Evolutionary conservation across 2,329 filamentous ascomycete species (phyloP).

Genomic region (Neodidymelliopsis sp.): DNA sequence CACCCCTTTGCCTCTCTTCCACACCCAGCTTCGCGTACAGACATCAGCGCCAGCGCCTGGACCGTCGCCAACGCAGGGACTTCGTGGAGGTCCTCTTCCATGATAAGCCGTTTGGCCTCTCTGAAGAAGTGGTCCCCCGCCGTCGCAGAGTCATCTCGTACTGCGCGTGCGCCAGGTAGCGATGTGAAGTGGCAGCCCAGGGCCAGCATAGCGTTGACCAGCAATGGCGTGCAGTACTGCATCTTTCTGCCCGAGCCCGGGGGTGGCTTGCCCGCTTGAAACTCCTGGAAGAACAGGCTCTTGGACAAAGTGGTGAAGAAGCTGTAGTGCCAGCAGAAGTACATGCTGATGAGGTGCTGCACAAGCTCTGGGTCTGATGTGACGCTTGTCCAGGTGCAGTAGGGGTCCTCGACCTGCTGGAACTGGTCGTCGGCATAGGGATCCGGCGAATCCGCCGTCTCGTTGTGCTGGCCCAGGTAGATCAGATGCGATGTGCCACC

Average conservation of each 20-base stretch:
- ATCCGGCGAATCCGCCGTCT: constrained; percentile 42
- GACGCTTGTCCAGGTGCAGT: constrained; percentile 87
- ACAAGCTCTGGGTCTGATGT: constrained; percentile 81
- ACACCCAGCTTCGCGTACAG: constrained; percentile 92
- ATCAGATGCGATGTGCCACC: constrained; percentile 94
- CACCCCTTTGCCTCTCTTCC: constrained; percentile 94
- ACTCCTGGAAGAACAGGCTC: constrained; percentile 85
- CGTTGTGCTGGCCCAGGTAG: constrained; percentile 62
- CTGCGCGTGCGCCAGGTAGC: constrained; percentile 73
- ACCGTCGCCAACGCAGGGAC: constrained; percentile 88
- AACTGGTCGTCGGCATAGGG: constrained; percentile 55
- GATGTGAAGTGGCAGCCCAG: constrained; percentile 93
- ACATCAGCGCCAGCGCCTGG: constrained; percentile 94
- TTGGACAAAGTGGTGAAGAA: constrained; percentile 94
- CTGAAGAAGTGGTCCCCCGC: constrained; percentile 96
- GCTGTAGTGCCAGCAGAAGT: constrained; percentile 97
- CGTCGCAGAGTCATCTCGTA: constrained; percentile 77
- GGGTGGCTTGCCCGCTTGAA: constrained; percentile 71
- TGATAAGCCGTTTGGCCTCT: constrained; percentile 86
- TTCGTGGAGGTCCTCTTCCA: constrained; percentile 93
- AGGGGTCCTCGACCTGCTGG: constrained; percentile 68
- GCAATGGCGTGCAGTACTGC: constrained; percentile 83
- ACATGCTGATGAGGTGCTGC: constrained; percentile 91
- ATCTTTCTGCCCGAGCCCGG: constrained; percentile 60
- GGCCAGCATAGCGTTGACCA: constrained; percentile 94